Evolutionary conservation across 106 monocot species (phyloP), one percentile per base, ranked within the genome.

Genomic region (Xerophyta viscosa): DNA sequence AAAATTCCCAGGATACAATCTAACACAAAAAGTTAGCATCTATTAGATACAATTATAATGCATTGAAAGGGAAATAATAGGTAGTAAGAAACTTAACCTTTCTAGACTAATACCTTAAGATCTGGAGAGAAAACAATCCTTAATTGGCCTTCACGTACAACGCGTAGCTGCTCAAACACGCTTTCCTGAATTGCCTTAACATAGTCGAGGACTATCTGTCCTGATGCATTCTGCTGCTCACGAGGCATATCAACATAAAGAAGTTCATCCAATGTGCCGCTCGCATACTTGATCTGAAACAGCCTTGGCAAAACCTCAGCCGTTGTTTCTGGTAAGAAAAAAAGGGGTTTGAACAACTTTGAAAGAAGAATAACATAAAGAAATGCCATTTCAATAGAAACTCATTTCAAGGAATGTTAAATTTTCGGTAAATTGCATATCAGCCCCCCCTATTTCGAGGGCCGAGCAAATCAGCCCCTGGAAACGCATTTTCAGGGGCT

Each of bases 171-270:
- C 42, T 90, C 98, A 72, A 90, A 99, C 0, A 90, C 90, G 65
- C 98, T 99, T 52, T 99, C 98, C 52, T 99, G 98, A 41, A 90
- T 80, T 48, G 98, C 98, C 66, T 99, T 99, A 26, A 78, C 71
- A 67, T 99, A 99, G 64, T 99, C 98, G 15, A 99, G 74, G 26
- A 99, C 86, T 74, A 99, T 86, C 57, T 90, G 98, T 26, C 98
- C 98, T 19, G 74, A 75, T 33, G 79, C 30, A 64, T 82, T 90
- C 18, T 86, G 98, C 46, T 79, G 83, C 62, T 99, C 98, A 10
- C 46, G 76, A n/a, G 98, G 98, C 98, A 99, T 99, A 63, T 99
- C 98, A 24, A 99, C 77, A 66, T 99, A 99, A 51, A 99, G 74
- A 63, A 99, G 79, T 66, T 99, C 98, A 53, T 99, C 98, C 48